These are phyloP conservation scores for Centaurea solstitialis DNA, from an alignment of 129 eudicot genomes.

Conservation along the genomic window DNA sequence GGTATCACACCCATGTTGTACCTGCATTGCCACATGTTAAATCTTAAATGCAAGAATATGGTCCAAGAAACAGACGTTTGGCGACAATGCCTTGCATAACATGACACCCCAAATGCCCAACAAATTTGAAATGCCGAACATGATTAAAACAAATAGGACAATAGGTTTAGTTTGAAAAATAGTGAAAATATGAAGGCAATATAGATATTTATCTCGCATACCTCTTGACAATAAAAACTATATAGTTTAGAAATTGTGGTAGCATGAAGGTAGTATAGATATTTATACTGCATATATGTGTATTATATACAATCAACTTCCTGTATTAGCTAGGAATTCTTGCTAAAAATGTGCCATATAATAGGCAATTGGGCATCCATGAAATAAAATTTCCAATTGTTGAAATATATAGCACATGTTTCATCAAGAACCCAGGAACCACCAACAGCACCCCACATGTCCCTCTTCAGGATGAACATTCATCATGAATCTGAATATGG, in stretches of 20 bases:
- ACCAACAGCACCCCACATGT: too few species aligned
- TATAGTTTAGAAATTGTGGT: background rate
- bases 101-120: background rate
- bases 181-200: background rate
- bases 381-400: background rate
- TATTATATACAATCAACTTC: background rate
- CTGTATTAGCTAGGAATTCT: background rate
- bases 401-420: background rate
- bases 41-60: background rate
- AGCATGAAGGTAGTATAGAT: background rate
- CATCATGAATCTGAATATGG: background rate
- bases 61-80: background rate
- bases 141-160: too few species aligned
- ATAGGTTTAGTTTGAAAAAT: background rate
- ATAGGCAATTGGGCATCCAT: background rate
- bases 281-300: background rate
- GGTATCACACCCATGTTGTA: conserved; percentile 93
- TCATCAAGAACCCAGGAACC: background rate
- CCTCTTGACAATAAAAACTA: background rate
- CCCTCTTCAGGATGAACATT: background rate
- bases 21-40: conserved; percentile 41
- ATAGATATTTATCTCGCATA: background rate
- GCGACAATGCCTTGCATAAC: background rate
- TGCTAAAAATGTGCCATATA: background rate
- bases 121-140: too few species aligned